phyloP scores from a whole-genome alignment of 179 eudicot species.

The Kewa caespitosa region DNA sequence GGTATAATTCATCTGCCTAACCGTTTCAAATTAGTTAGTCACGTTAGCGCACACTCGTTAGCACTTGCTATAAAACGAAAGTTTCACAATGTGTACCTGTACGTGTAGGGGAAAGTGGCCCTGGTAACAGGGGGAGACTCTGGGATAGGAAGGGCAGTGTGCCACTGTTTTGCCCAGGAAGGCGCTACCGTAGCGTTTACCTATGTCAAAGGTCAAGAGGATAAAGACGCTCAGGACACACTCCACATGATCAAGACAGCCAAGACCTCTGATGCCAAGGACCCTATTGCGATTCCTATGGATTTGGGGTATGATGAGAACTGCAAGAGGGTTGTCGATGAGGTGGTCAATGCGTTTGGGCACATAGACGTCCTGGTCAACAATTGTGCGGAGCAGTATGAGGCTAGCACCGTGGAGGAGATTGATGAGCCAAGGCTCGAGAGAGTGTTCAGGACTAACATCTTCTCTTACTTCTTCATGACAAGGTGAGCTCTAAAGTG shows the following conservation, averaged over 20 bases:
- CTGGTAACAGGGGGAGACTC: slow-evolving; percentile 92
- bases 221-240: slow-evolving; percentile 66
- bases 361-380: slow-evolving; percentile 69
- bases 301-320: slow-evolving; percentile 73
- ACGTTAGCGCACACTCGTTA: no score
- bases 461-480: slow-evolving; percentile 68
- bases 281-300: slow-evolving; percentile 58
- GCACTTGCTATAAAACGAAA: no score
- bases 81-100: no score
- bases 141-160: slow-evolving; percentile 83
- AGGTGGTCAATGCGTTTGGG: slow-evolving; percentile 65
- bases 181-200: slow-evolving; percentile 95
- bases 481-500: slow-evolving; percentile 50
- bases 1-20: slow-evolving; percentile 23
- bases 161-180: slow-evolving; percentile 60
- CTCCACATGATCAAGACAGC: slow-evolving; percentile 45
- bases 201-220: slow-evolving; percentile 65
- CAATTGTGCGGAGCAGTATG: slow-evolving; percentile 71
- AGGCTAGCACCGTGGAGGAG: slow-evolving; percentile 56
- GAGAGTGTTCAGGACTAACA: slow-evolving; percentile 79
- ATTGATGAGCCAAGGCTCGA: slow-evolving; percentile 64
- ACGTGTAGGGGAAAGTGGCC: slow-evolving; percentile 76
- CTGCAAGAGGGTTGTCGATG: slow-evolving; percentile 66
- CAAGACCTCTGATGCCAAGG: slow-evolving; percentile 48
- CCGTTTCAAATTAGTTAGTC: background rate